Conservation (phyloP, 768 basidiomycete species). For the Lactarius tabidus region DNA sequence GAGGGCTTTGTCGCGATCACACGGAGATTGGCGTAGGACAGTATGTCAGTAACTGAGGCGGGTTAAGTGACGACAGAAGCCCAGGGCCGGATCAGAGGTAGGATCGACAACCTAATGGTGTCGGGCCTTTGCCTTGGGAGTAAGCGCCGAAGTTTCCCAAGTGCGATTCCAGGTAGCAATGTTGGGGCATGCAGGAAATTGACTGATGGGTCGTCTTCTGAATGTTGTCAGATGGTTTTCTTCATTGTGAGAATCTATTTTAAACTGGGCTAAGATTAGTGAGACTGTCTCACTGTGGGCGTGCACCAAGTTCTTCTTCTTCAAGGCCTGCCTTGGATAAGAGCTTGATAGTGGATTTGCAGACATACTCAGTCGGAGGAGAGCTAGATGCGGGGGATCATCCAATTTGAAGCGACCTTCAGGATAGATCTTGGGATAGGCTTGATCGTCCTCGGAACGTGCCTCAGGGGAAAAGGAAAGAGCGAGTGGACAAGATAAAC, state of each 20-base stretch:
- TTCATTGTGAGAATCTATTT: not conserved
- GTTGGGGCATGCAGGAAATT: constrained; percentile 80
- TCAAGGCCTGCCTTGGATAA: constrained; percentile 92
- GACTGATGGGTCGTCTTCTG: constrained; percentile 95
- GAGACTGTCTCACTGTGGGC: constrained; percentile 73
- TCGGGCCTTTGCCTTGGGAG: constrained; percentile 91
- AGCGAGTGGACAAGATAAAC: constrained; percentile 90
- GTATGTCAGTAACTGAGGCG: constrained; percentile 77
- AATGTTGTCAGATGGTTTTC: not conserved
- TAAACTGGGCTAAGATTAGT: constrained; percentile 8
- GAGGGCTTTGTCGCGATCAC: constrained; percentile 93
- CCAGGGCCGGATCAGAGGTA: constrained; percentile 58
- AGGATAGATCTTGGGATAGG: constrained; percentile 50
- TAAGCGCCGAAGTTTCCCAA: constrained; percentile 84
- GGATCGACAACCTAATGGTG: constrained; percentile 69
- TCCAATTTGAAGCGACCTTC: constrained; percentile 36
- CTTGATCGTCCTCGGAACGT: constrained; percentile 36
- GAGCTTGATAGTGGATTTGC: constrained; percentile 93
- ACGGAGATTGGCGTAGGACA: constrained; percentile 85
- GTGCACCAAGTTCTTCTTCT: constrained; percentile 80
- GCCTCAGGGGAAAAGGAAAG: constrained; percentile 36
- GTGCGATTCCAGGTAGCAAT: constrained; percentile 94
- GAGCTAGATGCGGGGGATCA: constrained; percentile 31
- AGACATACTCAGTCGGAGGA: constrained; percentile 53
- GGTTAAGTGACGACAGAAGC: constrained; percentile 79